Evolutionary conservation across 495 filamentous ascomycete species (phyloP).

Genomic region (Evansstolkia leycettana): DNA sequence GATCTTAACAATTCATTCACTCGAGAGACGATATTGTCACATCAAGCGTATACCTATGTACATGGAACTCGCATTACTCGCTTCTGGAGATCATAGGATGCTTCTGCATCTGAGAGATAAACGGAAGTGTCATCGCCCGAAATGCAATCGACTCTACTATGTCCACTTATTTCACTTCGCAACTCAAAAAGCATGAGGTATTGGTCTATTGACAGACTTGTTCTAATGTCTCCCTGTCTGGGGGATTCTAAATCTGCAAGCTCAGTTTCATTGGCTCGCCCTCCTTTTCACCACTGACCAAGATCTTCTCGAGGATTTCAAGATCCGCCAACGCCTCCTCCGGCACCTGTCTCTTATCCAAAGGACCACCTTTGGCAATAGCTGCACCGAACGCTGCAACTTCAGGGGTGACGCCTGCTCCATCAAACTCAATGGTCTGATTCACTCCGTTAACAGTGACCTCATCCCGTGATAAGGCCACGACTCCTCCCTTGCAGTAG

Average conservation of each 20-base stretch:
- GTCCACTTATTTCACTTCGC: no score
- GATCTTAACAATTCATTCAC: no score
- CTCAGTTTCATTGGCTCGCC: slow-evolving; percentile 28
- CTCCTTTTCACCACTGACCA: slow-evolving; percentile 46
- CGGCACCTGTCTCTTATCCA: slow-evolving; percentile 44
- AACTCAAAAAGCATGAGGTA: no score
- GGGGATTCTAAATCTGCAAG: neutral
- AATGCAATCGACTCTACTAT: no score
- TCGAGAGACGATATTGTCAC: no score
- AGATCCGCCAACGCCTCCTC: slow-evolving; percentile 61
- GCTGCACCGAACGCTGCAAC: slow-evolving; percentile 52
- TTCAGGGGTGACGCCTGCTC: slow-evolving; percentile 51
- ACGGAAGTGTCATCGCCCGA: no score
- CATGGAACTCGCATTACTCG: no score
- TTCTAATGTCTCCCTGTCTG: neutral
- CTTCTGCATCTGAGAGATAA: no score
- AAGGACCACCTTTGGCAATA: slow-evolving; percentile 29
- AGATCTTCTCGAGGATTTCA: slow-evolving; percentile 53
- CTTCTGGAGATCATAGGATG: no score
- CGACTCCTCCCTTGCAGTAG: slow-evolving; percentile 38
- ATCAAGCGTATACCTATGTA: no score
- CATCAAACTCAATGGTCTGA: slow-evolving; percentile 43
- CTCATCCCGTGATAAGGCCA: slow-evolving; percentile 40
- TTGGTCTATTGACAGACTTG: neutral
- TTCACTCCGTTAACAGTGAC: slow-evolving; percentile 39